These are phyloP conservation scores for Hemisphaericaspora xylanilytica DNA, from an alignment of 1,139 yeast genomes.

Conservation along the genomic window DNA sequence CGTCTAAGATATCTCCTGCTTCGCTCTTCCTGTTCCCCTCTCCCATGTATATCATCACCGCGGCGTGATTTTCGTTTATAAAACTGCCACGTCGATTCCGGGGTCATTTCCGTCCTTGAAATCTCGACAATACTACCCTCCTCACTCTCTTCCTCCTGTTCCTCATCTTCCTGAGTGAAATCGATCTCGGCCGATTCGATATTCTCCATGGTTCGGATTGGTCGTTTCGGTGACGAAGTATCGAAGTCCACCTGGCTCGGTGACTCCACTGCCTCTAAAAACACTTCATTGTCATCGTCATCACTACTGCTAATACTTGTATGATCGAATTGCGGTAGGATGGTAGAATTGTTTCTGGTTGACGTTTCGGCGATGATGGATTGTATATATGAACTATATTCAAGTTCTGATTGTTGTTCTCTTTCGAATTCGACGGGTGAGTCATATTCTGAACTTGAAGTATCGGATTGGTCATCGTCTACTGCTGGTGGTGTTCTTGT, in stretches of 20 bases:
- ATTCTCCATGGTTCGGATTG: too few species aligned
- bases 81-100: background rate
- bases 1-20: too few species aligned
- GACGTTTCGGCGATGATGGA: too few species aligned
- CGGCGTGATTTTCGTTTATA: background rate
- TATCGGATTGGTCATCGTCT: background rate
- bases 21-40: too few species aligned
- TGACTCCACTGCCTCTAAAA: background rate
- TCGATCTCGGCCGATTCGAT: background rate
- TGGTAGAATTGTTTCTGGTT: too few species aligned
- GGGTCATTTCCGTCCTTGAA: background rate
- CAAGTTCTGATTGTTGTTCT: background rate
- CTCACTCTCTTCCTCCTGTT: background rate
- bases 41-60: too few species aligned
- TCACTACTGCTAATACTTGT: too few species aligned
- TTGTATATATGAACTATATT: background rate
- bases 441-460: background rate
- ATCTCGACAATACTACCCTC: background rate
- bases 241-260: too few species aligned
- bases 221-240: too few species aligned
- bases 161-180: background rate
- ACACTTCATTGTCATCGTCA: background rate
- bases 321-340: too few species aligned
- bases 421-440: background rate
- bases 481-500: background rate